phyloP scores from a whole-genome alignment of 352 stramenopile genomes.

The Globisporangium cederbergense region DNA sequence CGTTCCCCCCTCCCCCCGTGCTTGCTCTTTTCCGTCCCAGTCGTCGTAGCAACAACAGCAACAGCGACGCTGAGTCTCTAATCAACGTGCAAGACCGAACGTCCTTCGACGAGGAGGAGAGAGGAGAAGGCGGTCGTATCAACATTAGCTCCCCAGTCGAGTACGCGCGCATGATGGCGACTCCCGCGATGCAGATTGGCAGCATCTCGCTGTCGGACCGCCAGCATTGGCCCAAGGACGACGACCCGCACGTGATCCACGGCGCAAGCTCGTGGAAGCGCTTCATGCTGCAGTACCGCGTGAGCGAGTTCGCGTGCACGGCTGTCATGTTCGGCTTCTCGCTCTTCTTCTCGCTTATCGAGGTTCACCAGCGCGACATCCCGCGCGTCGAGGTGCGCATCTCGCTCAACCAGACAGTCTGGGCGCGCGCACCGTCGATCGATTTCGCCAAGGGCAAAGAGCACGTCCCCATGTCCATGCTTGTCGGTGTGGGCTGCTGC shows the following conservation, averaged over 20 bases:
- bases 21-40: slow-evolving; percentile 7
- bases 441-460: slow-evolving; percentile 46
- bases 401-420: slow-evolving; percentile 34
- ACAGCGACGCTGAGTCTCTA: not conserved
- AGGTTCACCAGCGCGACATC: slow-evolving; percentile 58
- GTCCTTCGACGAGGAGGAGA: not conserved
- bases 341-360: slow-evolving; percentile 47
- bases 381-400: slow-evolving; percentile 44
- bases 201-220: not conserved
- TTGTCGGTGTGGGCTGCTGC: slow-evolving; percentile 32
- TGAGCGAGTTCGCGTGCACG: slow-evolving; percentile 54
- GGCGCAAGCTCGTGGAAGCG: slow-evolving; percentile 18
- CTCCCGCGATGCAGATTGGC: slow-evolving; percentile 2
- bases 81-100: slow-evolving; percentile 8
- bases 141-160: not conserved
- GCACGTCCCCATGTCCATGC: slow-evolving; percentile 47
- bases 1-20: not conserved
- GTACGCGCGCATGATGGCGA: slow-evolving; percentile 14
- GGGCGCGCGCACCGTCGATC: slow-evolving; percentile 45
- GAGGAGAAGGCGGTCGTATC: not conserved
- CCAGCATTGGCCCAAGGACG: slow-evolving; percentile 9
- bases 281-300: slow-evolving; percentile 34
- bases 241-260: slow-evolving; percentile 16
- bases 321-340: slow-evolving; percentile 42
- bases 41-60: not conserved